Percentiles rank a stretch among this genome's conserved stretches.
Conservation (phyloP, 306 rosid species). For the Vigna angularis region DNA sequence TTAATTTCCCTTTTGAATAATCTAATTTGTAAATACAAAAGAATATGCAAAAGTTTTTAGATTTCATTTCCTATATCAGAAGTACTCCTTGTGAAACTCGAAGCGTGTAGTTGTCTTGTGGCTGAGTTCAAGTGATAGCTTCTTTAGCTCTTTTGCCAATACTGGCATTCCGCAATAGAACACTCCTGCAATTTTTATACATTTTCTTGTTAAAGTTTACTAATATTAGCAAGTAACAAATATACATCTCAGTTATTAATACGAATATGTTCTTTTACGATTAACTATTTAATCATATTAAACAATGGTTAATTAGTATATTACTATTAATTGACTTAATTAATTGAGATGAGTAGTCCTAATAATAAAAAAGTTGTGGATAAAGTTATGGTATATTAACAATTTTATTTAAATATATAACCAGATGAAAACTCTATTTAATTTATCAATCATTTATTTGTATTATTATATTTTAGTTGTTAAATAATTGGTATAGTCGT, state of each 20-base stretch:
- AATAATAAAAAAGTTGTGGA: too few relatives aligned
- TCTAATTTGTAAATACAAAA: constrained; percentile 49
- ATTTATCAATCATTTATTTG: too few relatives aligned
- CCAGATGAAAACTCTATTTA: too few relatives aligned
- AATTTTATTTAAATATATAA: too few relatives aligned
- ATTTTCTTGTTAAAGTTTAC: constrained; percentile 36
- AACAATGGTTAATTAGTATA: neutral
- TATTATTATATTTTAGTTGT: too few relatives aligned
- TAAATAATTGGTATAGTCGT: too few relatives aligned
- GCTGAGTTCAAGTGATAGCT: constrained; percentile 71
- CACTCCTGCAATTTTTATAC: constrained; percentile 73
- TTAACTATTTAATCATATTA: neutral
- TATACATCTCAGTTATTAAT: neutral
- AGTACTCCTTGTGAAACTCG: constrained; percentile 93
- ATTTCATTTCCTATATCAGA: constrained; percentile 50
- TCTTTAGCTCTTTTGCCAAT: constrained; percentile 84
- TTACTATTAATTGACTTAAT: neutral
- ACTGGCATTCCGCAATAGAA: constrained; percentile 97
- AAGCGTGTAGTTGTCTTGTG: constrained; percentile 87
- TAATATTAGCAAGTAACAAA: constrained; percentile 19
- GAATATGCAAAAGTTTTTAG: constrained; percentile 43
- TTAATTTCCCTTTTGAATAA: constrained; percentile 35
- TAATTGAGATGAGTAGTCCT: neutral
- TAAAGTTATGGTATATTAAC: too few relatives aligned
- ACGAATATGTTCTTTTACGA: too few relatives aligned